Base-by-base conservation (phyloP, 1,139 yeast species). In the Lipomyces yarrowii region DNA sequence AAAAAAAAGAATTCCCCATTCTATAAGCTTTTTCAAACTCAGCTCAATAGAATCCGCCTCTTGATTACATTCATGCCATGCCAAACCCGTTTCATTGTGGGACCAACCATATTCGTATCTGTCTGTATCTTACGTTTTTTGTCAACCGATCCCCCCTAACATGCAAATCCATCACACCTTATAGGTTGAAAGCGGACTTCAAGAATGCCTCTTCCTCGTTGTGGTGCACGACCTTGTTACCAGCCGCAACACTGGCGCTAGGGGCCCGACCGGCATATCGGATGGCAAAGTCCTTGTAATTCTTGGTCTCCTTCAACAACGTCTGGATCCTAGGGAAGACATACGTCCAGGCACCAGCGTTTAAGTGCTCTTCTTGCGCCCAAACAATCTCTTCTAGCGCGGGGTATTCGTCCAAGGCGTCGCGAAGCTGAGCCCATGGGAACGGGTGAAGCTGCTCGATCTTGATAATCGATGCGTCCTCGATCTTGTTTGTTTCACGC, bases 331-430 rank as follows among this genome's bases (percentile, higher is more conserved):
- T 90, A 78, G 98, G 99, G 71, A 84, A 83, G 68, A 83, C 92
- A 76, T 77, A 91, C 52, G 89, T 77, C 90, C 90, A 93, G 62
- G 91, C 83, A 80, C 99, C 99, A 88, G 94, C 94, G 83, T 96
- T 96, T 82, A 94, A 86, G 74, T 99, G 99, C 84, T 96, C 99
- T 83, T 96, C 99, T 83, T 96, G 99, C 81, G 96, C 89, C 96
- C 96, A 96, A 59, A 92, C 96, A 74, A 96, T 82, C 78, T 96
- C 99, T 79, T 89, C 88, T 70, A 89, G 77, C 78, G 87, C 87
- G 76, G 96, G 91, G 84, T 89, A 96, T 64, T 86, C 78, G 80
- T 91, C 84, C 74, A 96, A 82, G 51, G 91, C 81, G 75, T 93
- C 98, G 77, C 92, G 89, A 75, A 96, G 82, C 82, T 91, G 97